Conservation (phyloP, 257 asterid genomes). For the Solanum tarijense region DNA sequence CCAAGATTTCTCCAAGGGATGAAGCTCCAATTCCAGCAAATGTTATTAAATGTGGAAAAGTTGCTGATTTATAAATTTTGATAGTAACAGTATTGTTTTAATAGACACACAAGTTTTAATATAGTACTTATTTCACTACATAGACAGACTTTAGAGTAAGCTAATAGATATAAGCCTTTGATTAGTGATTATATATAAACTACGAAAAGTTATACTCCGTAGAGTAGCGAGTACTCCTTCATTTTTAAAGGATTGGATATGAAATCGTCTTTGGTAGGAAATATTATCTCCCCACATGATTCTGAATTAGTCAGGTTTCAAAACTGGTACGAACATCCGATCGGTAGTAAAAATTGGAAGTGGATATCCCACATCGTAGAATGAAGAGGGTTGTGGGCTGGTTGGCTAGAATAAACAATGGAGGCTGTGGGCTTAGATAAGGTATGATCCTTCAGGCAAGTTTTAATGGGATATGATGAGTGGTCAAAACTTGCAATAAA, state of each 20-base stretch:
- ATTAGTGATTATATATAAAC: no score
- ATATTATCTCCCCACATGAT: background rate
- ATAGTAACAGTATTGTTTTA: background rate
- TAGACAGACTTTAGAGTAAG: background rate
- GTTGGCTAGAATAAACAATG: background rate
- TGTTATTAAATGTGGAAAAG: background rate
- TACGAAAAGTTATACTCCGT: no score
- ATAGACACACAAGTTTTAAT: no score
- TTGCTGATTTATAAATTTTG: background rate
- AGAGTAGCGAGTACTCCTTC: background rate
- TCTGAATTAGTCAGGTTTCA: background rate
- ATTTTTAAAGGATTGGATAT: background rate
- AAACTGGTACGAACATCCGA: no score
- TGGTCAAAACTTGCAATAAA: slow-evolving; percentile 42
- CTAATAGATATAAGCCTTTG: background rate
- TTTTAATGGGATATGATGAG: slow-evolving; percentile 64
- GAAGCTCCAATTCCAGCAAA: background rate
- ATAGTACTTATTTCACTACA: background rate
- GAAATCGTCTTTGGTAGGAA: fast-evolving
- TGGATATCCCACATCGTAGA: slow-evolving; percentile 30
- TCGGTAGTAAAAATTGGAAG: background rate
- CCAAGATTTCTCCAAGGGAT: background rate
- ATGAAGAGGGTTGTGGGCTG: background rate
- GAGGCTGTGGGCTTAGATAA: fast-evolving
- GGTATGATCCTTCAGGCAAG: slow-evolving; percentile 73